phyloP scores from a whole-genome alignment of 345 rosid species.

The Gossypium longicalyx region DNA sequence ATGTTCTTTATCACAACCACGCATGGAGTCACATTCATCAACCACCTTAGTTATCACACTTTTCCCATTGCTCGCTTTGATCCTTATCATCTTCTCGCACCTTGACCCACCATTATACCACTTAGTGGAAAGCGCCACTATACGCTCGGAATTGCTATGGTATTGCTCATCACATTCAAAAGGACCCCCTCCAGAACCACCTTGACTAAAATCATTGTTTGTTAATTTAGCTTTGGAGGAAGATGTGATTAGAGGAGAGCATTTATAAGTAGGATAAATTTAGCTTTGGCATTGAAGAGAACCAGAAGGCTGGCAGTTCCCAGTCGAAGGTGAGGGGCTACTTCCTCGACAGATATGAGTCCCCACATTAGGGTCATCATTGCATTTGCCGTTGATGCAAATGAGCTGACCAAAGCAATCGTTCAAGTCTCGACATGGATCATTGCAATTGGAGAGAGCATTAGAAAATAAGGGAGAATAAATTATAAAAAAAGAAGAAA shows the following conservation, averaged over 20 bases:
- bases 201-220: slow-evolving; percentile 36
- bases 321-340: neutral
- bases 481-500: neutral
- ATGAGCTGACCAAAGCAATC: slow-evolving; percentile 38
- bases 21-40: slow-evolving; percentile 37
- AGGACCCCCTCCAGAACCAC: slow-evolving; percentile 27
- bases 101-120: slow-evolving; percentile 33
- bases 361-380: slow-evolving; percentile 32
- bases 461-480: neutral
- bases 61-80: slow-evolving; percentile 18
- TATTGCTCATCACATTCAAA: slow-evolving; percentile 28
- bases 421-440: slow-evolving; percentile 25
- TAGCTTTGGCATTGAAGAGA: slow-evolving; percentile 6
- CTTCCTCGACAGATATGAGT: slow-evolving; percentile 23
- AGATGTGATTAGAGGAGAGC: neutral
- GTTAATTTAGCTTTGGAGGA: slow-evolving; percentile 22
- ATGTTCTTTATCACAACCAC: slow-evolving; percentile 39
- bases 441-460: slow-evolving; percentile 37
- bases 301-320: slow-evolving; percentile 22
- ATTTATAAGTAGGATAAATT: neutral
- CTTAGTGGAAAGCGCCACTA: slow-evolving; percentile 40
- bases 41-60: slow-evolving; percentile 32
- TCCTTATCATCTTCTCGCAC: slow-evolving; percentile 31
- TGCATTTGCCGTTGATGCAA: slow-evolving; percentile 35
- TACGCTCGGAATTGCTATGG: slow-evolving; percentile 16